phyloP scores from a whole-genome alignment of 2,329 filamentous ascomycete species.

The Apiospora marii region DNA sequence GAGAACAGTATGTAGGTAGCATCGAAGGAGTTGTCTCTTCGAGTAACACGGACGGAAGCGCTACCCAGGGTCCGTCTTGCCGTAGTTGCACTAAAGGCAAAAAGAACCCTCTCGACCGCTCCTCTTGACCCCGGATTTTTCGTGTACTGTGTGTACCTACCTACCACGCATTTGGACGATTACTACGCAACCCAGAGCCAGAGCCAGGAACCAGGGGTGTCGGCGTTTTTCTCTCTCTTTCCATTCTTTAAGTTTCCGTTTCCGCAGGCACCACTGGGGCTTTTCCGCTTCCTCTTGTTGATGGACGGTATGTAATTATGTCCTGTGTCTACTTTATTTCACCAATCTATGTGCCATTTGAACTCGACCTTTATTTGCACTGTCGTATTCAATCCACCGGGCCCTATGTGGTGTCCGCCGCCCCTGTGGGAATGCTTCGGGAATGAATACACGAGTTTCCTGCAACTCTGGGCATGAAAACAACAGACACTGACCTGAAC shows the following conservation, averaged over 20 bases:
- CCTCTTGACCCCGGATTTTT: slow-evolving; percentile 8
- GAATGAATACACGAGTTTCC: not conserved
- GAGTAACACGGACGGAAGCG: not conserved
- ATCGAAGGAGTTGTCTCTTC: too few relatives aligned
- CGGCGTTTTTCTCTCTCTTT: not conserved
- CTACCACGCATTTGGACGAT: not conserved
- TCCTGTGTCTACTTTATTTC: not conserved
- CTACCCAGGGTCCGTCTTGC: not conserved
- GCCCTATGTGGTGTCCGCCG: not conserved
- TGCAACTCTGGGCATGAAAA: slow-evolving; percentile 14
- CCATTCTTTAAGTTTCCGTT: not conserved
- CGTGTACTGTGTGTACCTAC: not conserved
- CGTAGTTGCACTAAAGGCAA: not conserved
- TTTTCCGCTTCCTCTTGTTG: not conserved
- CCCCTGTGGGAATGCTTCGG: not conserved
- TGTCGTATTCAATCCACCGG: not conserved
- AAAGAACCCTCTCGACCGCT: not conserved
- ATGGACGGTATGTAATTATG: too few relatives aligned
- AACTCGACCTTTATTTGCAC: not conserved
- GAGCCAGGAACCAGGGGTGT: not conserved
- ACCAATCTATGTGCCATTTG: not conserved
- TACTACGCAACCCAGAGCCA: not conserved
- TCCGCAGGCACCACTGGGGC: not conserved
- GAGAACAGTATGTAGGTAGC: too few relatives aligned
- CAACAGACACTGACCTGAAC: not conserved